These are phyloP conservation scores for Candida tunisiensis DNA, from an alignment of 1,139 yeast species.

Conservation along the genomic window DNA sequence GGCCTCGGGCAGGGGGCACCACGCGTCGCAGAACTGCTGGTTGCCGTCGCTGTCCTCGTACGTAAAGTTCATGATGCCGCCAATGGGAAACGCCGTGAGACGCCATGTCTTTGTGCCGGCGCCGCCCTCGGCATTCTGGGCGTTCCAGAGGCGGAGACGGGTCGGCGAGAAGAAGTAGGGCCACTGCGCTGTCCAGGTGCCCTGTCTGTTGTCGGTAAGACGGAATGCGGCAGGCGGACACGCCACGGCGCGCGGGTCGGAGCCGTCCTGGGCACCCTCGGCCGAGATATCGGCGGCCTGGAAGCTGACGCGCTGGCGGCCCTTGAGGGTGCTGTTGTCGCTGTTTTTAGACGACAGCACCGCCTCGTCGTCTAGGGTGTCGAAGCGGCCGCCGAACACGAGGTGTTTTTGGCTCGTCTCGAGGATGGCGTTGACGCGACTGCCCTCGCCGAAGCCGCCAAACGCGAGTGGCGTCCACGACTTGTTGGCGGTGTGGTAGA, in stretches of 20 bases:
- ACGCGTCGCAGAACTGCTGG: slow-evolving; percentile 52
- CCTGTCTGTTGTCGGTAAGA: slow-evolving; percentile 32
- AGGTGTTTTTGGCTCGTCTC: slow-evolving; percentile 32
- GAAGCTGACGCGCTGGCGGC: slow-evolving; percentile 44
- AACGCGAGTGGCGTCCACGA: slow-evolving; percentile 40
- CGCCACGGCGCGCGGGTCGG: slow-evolving; percentile 27
- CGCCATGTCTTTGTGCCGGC: slow-evolving; percentile 52
- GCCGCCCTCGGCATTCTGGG: slow-evolving; percentile 25
- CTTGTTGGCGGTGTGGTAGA: slow-evolving; percentile 37
- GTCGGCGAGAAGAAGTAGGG: slow-evolving; percentile 51
- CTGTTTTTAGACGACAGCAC: slow-evolving; percentile 23
- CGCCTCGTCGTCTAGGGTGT: slow-evolving; percentile 39
- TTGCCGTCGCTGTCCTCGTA: slow-evolving; percentile 51
- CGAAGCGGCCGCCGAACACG: slow-evolving; percentile 67
- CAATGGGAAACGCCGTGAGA: slow-evolving; percentile 58
- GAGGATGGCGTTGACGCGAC: slow-evolving; percentile 49
- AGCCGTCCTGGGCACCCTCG: slow-evolving; percentile 17
- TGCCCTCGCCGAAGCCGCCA: slow-evolving; percentile 54
- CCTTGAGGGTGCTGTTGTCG: slow-evolving; percentile 12
- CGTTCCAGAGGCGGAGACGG: slow-evolving; percentile 52
- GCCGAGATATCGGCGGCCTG: slow-evolving; percentile 44
- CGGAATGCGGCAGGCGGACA: slow-evolving; percentile 59
- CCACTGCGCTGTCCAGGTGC: slow-evolving; percentile 51
- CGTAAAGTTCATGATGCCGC: slow-evolving; percentile 84
- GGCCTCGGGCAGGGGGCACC: slow-evolving; percentile 47